Conservation (phyloP, 1,284 basidiomycete species). For the Moesziomyces aphidis region DNA sequence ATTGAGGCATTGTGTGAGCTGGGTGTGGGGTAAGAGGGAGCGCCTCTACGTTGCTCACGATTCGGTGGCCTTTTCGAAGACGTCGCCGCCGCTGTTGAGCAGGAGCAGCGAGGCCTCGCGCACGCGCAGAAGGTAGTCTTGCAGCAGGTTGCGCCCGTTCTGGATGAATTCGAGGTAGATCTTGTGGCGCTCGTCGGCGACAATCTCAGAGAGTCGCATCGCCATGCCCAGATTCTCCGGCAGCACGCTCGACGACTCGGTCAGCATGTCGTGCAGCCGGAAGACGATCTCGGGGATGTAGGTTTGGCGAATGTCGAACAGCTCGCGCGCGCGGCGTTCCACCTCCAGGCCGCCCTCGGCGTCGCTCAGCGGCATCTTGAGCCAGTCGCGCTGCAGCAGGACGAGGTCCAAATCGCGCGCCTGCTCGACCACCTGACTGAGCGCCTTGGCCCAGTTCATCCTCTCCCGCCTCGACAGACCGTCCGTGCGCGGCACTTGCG, state of each 20-base stretch:
- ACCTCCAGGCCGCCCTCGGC: constrained; percentile 65
- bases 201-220: constrained; percentile 81
- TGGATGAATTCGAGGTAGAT: constrained; percentile 87
- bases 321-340: constrained; percentile 76
- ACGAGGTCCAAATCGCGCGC: constrained; percentile 68
- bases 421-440: constrained; percentile 66
- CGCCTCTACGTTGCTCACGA: constrained; percentile 5
- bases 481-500: constrained; percentile 7
- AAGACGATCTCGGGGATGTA: constrained; percentile 92
- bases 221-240: constrained; percentile 82
- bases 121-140: constrained; percentile 60
- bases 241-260: constrained; percentile 76
- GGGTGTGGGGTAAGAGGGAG: background rate
- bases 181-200: constrained; percentile 88
- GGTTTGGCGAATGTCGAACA: constrained; percentile 83
- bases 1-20: background rate
- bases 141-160: constrained; percentile 67
- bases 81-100: constrained; percentile 41
- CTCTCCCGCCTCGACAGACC: constrained; percentile 48
- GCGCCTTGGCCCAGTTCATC: constrained; percentile 49
- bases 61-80: constrained; percentile 42
- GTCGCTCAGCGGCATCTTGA: constrained; percentile 68
- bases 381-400: constrained; percentile 71
- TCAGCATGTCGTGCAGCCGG: constrained; percentile 81
- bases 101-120: constrained; percentile 53